Evolutionary conservation across 495 filamentous ascomycete genomes (phyloP).

Genomic region (Copromyces sp.): DNA sequence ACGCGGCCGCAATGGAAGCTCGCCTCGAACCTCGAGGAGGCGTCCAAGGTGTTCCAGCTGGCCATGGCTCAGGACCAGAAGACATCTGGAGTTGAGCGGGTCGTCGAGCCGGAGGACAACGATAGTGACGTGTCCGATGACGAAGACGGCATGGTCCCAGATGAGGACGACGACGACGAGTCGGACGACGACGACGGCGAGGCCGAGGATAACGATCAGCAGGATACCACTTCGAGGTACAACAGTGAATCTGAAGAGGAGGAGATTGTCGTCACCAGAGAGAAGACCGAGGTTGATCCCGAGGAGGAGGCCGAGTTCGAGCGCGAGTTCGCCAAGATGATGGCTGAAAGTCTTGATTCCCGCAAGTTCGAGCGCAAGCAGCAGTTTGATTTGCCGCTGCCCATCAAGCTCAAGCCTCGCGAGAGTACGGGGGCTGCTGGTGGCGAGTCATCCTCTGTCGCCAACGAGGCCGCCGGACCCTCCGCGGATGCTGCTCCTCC

Average conservation of each 20-base stretch:
- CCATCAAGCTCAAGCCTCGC: constrained; percentile 67
- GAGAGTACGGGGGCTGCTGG: constrained; percentile 44
- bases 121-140: constrained; percentile 56
- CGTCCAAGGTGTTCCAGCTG: constrained; percentile 73
- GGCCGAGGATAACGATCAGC: constrained; percentile 35
- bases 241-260: constrained; percentile 65
- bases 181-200: constrained; percentile 38
- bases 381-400: constrained; percentile 86
- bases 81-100: constrained; percentile 56
- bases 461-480: constrained; percentile 21
- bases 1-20: constrained; percentile 89
- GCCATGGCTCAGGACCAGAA: constrained; percentile 85
- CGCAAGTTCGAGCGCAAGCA: constrained; percentile 90
- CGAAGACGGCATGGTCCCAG: constrained; percentile 40
- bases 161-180: constrained; percentile 33
- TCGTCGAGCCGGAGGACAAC: constrained; percentile 57
- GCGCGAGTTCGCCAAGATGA: constrained; percentile 96
- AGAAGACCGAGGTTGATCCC: constrained; percentile 85
- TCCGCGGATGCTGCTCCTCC: background rate
- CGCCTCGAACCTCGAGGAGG: constrained; percentile 68
- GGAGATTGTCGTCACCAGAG: constrained; percentile 77
- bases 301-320: constrained; percentile 96
- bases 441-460: constrained; percentile 16
- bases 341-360: constrained; percentile 91
- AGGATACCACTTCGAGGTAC: constrained; percentile 30